Percentiles rank a stretch among this genome's conserved stretches.
Conservation (phyloP, 2,329 filamentous ascomycete genomes). For the Neonectria neomacrospora region DNA sequence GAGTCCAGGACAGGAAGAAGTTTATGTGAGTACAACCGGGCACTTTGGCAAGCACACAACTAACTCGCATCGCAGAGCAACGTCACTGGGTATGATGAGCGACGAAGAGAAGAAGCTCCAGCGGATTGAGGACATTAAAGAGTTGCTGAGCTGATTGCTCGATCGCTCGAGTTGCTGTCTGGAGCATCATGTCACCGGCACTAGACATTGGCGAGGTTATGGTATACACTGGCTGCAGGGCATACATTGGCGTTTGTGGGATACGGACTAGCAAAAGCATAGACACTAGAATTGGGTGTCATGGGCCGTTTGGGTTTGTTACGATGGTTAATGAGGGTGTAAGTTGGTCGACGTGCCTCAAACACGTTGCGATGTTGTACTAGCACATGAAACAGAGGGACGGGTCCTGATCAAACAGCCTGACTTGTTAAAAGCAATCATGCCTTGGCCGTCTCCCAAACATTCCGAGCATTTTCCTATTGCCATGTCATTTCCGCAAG, state of each 20-base stretch:
- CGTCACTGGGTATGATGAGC: constrained; percentile 91
- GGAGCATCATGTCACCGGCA: not conserved
- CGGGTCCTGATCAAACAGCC: constrained; percentile 35
- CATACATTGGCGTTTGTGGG: constrained; percentile 30
- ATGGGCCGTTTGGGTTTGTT: constrained; percentile 18
- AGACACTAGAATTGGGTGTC: constrained; percentile 17
- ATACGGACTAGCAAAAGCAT: constrained; percentile 22
- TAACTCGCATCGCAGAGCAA: constrained; percentile 70
- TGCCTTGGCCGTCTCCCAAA: constrained; percentile 10
- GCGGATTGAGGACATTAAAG: constrained; percentile 92
- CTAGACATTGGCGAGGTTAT: constrained; percentile 3
- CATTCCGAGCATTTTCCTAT: not conserved
- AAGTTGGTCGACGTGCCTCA: constrained; percentile 23
- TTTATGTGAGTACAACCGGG: constrained; percentile 76
- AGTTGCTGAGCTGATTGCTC: constrained; percentile 82
- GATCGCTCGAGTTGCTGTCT: constrained; percentile 69
- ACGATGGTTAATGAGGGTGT: constrained; percentile 26
- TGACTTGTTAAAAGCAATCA: constrained; percentile 37
- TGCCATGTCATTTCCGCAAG: constrained; percentile 5
- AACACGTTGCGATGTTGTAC: constrained; percentile 23
- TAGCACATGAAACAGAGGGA: constrained; percentile 29
- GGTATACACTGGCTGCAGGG: constrained; percentile 7
- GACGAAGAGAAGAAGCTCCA: constrained; percentile 93
- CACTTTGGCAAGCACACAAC: constrained; percentile 2
- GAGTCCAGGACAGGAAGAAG: constrained; percentile 94